Evolutionary conservation across 2,329 filamentous ascomycete genomes (phyloP), one percentile per base, ranked within the genome.

Genomic region (Ceratocystis lukuohia): DNA sequence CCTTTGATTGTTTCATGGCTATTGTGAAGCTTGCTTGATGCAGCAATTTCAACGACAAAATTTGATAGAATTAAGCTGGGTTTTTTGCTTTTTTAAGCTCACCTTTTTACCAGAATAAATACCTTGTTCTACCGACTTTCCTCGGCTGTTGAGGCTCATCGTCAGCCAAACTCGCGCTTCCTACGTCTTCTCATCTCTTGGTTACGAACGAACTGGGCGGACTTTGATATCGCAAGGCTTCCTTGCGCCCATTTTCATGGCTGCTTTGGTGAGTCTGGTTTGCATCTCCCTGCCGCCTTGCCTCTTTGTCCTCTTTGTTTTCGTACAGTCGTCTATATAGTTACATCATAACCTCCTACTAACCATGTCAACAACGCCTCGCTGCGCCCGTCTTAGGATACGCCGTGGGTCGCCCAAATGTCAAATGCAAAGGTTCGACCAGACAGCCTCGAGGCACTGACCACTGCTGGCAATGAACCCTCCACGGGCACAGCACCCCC

Each of bases 401-500:
- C 68, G 37, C 69, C 69, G 65, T 70, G 68, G 69, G 68, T 70
- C 48, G 53, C 64, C 62, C 68, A 69, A 67, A 70, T 70, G 69
- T 66, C 68, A 50, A 68, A 67, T 63, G 41, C 68, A 37, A 70
- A 70, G 65, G 62, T 53, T 44, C 65, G 57, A n/a, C 66, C 65
- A 30, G 67, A 65, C 57, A 66, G 41, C 66, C 62, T 66, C 50
- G 64, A 65, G 64, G 64, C 57, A 41, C 62, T 62, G 15, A 48
- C 65, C 7, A 45, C 68, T n/a, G 62, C 37, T 17, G 62, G 53
- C 57, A 68, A 68, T 30, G 46, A 61, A 41, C 46, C 3, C 12
- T 25, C 69, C 69, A 73, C 75, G 66, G 74, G 74, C 69, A 76
- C 76, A 70, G 76, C 77, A 37, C 81, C 80, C 63, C 88, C 91